These are phyloP conservation scores for Turritis glabra DNA, from an alignment of 345 rosid species.

Conservation along the genomic window DNA sequence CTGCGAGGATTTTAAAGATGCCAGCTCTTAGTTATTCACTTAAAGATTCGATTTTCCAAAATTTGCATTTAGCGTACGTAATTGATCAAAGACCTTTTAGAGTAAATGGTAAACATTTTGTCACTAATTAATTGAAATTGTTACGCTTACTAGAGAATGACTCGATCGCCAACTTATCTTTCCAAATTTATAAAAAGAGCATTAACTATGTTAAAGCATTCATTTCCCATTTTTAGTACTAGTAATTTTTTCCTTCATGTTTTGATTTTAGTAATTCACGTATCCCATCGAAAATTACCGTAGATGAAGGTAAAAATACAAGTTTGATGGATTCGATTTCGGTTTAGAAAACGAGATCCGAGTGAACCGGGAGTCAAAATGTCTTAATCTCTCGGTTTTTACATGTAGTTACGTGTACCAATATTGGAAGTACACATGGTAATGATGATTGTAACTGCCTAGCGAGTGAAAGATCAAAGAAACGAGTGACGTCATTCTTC, in stretches of 20 bases:
- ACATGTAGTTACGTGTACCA: slow-evolving; percentile 9
- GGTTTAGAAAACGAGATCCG: slow-evolving; percentile 15
- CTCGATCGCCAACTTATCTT: slow-evolving; percentile 36
- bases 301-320: neutral
- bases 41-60: slow-evolving; percentile 44
- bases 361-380: slow-evolving; percentile 29
- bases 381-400: neutral
- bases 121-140: too few species aligned
- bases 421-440: slow-evolving; percentile 27
- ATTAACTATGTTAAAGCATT: slow-evolving; percentile 15
- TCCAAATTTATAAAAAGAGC: slow-evolving; percentile 7
- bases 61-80: slow-evolving; percentile 7
- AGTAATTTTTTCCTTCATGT: too few species aligned
- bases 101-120: neutral
- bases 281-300: neutral
- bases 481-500: slow-evolving; percentile 44
- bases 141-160: slow-evolving; percentile 33
- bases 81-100: neutral
- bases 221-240: slow-evolving; percentile 3
- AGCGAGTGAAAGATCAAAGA: slow-evolving; percentile 19
- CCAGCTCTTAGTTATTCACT: slow-evolving; percentile 37
- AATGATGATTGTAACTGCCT: slow-evolving; percentile 52
- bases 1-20: too few species aligned
- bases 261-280: neutral
- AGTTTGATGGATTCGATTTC: neutral